Evolutionary conservation across 352 stramenopile species (phyloP).

Genomic region (Nothophytophthora sp.): DNA sequence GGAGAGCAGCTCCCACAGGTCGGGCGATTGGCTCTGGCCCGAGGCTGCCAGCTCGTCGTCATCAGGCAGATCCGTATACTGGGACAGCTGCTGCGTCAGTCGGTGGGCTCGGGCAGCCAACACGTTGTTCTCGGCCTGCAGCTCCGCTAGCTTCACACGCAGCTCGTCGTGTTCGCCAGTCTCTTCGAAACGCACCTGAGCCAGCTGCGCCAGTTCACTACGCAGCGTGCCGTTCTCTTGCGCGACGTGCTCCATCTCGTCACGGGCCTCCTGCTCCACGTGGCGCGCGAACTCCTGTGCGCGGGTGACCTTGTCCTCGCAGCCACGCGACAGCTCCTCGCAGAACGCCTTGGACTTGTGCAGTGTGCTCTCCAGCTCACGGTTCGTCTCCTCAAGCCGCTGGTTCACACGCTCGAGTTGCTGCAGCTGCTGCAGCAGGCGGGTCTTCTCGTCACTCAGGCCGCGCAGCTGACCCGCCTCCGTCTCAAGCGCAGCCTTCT

Average conservation of each 20-base stretch:
- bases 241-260: constrained; percentile 62
- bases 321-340: constrained; percentile 58
- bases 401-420: constrained; percentile 47
- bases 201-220: constrained; percentile 65
- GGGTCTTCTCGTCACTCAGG: constrained; percentile 47
- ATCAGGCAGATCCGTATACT: constrained; percentile 81
- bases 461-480: constrained; percentile 36
- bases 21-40: constrained; percentile 57
- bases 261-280: constrained; percentile 62
- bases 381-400: constrained; percentile 46
- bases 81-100: constrained; percentile 78
- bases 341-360: constrained; percentile 65
- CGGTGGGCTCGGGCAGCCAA: constrained; percentile 74
- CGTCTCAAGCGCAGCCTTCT: constrained; percentile 36
- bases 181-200: constrained; percentile 62
- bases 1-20: constrained; percentile 85
- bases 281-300: constrained; percentile 60
- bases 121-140: constrained; percentile 88
- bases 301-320: constrained; percentile 64
- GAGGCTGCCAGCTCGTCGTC: constrained; percentile 58
- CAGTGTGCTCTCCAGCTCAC: constrained; percentile 56
- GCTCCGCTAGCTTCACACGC: constrained; percentile 66
- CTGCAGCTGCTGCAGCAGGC: constrained; percentile 40
- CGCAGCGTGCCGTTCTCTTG: constrained; percentile 62
- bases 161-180: constrained; percentile 70